phyloP scores from a whole-genome alignment of 1,139 yeast species.

The Suhomyces ambrosiae region DNA sequence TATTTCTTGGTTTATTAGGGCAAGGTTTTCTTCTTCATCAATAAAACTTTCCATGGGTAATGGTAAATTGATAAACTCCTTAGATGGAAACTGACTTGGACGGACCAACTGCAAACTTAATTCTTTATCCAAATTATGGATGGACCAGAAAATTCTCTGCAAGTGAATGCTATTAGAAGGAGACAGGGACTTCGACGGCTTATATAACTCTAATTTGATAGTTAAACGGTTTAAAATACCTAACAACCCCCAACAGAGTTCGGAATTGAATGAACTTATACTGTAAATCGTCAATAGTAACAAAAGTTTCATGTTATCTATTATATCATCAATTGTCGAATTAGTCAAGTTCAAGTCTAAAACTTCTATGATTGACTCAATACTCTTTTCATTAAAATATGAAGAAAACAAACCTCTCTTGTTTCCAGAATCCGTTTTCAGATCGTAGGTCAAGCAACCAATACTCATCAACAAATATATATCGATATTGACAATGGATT shows the following conservation, averaged over 20 bases:
- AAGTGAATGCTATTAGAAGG: constrained; percentile 3
- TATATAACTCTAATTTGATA: constrained; percentile 28
- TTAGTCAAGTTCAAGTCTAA: constrained; percentile 32
- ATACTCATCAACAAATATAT: constrained; percentile 42
- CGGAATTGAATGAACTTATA: constrained; percentile 30
- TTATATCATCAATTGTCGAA: constrained; percentile 21
- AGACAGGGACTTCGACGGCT: constrained; percentile 2
- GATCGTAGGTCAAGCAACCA: constrained; percentile 43
- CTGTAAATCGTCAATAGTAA: constrained; percentile 37
- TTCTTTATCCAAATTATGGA: constrained; percentile 44
- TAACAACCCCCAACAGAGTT: constrained; percentile 38
- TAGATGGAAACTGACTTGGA: constrained; percentile 39
- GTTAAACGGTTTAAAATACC: constrained; percentile 38
- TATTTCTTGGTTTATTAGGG: constrained; percentile 26
- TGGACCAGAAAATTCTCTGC: constrained; percentile 41
- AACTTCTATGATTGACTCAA: constrained; percentile 39
- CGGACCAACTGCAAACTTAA: constrained; percentile 33
- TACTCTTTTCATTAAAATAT: constrained; percentile 35
- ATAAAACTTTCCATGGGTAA: constrained; percentile 16
- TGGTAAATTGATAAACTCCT: constrained; percentile 21
- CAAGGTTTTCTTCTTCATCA: constrained; percentile 23
- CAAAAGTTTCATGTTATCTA: constrained; percentile 29
- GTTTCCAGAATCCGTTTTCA: constrained; percentile 18
- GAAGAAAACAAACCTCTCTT: constrained; percentile 24
- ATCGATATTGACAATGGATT: constrained; percentile 42